These are phyloP conservation scores for Nicotiana undulata DNA, from an alignment of 257 asterid genomes.

Conservation along the genomic window DNA sequence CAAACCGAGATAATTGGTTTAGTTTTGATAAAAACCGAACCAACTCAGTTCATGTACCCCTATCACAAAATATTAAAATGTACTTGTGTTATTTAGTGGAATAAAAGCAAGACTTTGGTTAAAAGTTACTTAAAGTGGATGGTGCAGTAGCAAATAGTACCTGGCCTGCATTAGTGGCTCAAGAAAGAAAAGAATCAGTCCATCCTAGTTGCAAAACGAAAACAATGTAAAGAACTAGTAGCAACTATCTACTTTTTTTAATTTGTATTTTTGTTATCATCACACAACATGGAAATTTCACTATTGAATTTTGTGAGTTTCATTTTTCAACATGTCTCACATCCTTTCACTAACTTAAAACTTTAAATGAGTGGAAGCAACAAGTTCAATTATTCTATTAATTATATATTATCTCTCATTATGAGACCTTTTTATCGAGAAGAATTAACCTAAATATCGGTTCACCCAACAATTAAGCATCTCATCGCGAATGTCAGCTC, in stretches of 20 bases:
- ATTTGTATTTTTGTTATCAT: background rate
- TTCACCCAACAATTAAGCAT: background rate
- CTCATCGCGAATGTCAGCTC: background rate
- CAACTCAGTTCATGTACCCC: no score
- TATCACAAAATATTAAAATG: background rate
- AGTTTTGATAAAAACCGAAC: no score
- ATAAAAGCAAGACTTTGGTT: slow-evolving; percentile 24
- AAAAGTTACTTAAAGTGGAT: slow-evolving; percentile 26
- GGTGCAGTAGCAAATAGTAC: slow-evolving; percentile 9
- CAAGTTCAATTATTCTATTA: no score
- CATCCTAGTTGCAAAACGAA: background rate
- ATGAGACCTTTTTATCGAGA: no score
- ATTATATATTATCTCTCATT: no score
- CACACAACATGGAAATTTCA: background rate
- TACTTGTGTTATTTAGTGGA: slow-evolving; percentile 5
- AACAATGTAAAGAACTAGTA: background rate
- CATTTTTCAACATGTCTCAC: background rate
- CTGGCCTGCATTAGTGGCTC: background rate
- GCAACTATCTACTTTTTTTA: background rate
- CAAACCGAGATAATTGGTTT: no score
- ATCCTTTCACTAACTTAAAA: background rate
- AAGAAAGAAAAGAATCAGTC: background rate
- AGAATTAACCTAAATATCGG: no score
- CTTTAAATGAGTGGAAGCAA: background rate
- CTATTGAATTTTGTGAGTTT: background rate